phyloP scores from a whole-genome alignment of 768 basidiomycete genomes.

The Boletus rubropictus region DNA sequence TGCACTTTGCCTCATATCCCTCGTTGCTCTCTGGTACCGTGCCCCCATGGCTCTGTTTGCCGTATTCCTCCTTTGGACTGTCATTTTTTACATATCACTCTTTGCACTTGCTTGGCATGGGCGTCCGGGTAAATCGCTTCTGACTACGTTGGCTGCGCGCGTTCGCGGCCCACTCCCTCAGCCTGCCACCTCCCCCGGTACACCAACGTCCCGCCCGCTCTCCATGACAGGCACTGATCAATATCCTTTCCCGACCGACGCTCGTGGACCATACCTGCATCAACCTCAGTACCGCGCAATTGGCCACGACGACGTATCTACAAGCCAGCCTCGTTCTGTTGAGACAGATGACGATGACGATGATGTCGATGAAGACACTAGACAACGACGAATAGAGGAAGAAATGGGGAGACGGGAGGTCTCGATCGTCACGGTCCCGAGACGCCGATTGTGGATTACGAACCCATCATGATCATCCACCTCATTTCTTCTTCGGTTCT shows the following conservation, averaged over 20 bases:
- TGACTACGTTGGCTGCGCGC: slow-evolving; percentile 45
- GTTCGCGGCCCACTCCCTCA: slow-evolving; percentile 34
- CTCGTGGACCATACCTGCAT: slow-evolving; percentile 59
- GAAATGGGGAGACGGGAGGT: slow-evolving; percentile 80
- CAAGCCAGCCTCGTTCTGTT: slow-evolving; percentile 40
- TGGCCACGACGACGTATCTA: slow-evolving; percentile 39
- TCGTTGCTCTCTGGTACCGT: slow-evolving; percentile 54
- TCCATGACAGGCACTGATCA: slow-evolving; percentile 38
- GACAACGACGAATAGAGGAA: slow-evolving; percentile 71
- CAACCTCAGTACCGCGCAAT: slow-evolving; percentile 55
- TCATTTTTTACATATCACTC: slow-evolving; percentile 52
- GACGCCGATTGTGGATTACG: slow-evolving; percentile 65
- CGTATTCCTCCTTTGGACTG: slow-evolving; percentile 58
- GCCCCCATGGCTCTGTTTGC: slow-evolving; percentile 53
- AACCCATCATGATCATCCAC: slow-evolving; percentile 53
- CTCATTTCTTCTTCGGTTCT: not conserved
- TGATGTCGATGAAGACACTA: slow-evolving; percentile 67
- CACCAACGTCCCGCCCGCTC: slow-evolving; percentile 36
- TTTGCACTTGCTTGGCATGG: slow-evolving; percentile 53
- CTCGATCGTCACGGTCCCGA: slow-evolving; percentile 73
- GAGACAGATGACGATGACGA: slow-evolving; percentile 61
- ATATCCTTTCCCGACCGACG: slow-evolving; percentile 41
- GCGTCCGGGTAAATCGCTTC: slow-evolving; percentile 50
- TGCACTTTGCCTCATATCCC: slow-evolving; percentile 50
- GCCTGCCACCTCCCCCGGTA: slow-evolving; percentile 31